phyloP scores from a whole-genome alignment of 225 moss, liverwort and hornwort genomes.

The Anthoceros angustus region DNA sequence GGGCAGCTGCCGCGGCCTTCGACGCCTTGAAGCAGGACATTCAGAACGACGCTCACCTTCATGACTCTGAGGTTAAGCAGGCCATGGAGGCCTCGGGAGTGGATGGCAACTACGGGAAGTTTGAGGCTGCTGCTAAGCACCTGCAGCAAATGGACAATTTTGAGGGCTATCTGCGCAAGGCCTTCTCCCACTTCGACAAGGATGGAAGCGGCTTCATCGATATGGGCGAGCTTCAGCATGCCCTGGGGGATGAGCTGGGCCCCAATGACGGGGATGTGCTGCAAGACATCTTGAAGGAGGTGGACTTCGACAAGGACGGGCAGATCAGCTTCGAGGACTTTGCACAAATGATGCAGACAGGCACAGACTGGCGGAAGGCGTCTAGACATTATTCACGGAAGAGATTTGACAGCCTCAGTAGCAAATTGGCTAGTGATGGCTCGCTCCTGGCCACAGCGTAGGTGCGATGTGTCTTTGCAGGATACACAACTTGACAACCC shows the following conservation, averaged over 20 bases:
- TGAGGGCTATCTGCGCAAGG: slow-evolving; percentile 3
- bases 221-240: slow-evolving; percentile 6
- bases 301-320: slow-evolving; percentile 7
- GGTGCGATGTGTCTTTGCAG: background rate
- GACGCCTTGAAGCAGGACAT: slow-evolving; percentile 5
- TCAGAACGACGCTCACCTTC: background rate
- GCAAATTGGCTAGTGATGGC: slow-evolving; percentile 1
- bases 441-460: background rate
- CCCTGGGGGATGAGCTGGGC: background rate
- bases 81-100: slow-evolving; percentile 4
- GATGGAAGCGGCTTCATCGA: slow-evolving; percentile 6
- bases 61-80: background rate
- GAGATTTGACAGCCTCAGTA: slow-evolving; percentile 3
- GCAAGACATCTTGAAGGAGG: slow-evolving; percentile 6
- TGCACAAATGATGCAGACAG: slow-evolving; percentile 8
- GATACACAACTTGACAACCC: background rate
- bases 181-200: slow-evolving; percentile 6
- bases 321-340: slow-evolving; percentile 6
- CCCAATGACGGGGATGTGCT: slow-evolving; percentile 1
- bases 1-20: slow-evolving; percentile 3
- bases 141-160: slow-evolving; percentile 3
- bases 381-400: background rate
- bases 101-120: slow-evolving; percentile 7
- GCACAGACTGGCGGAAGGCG: slow-evolving; percentile 6
- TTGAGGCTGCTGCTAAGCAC: slow-evolving; percentile 2